Percentiles rank a stretch among this genome's conserved stretches.
These are phyloP conservation scores for Coemansia sp. DNA, from an alignment of 192 early-diverging fungal species.

Conservation along the genomic window DNA sequence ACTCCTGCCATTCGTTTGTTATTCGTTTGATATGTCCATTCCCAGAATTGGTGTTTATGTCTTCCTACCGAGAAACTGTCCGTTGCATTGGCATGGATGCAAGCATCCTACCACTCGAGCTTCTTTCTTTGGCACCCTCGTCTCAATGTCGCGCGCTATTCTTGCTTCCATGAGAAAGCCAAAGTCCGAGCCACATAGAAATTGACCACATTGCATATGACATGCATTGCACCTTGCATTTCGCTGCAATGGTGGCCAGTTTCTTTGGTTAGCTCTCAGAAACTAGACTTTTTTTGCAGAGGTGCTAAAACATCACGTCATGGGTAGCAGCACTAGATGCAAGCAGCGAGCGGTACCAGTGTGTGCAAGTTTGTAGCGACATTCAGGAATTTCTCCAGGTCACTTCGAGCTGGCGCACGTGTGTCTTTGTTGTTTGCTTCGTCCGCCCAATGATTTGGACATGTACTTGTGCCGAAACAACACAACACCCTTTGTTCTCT, in stretches of 20 bases:
- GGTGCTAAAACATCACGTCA: background rate
- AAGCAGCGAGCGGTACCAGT: background rate
- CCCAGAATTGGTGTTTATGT: background rate
- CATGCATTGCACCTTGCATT: background rate
- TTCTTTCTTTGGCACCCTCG: background rate
- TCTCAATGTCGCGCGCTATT: background rate
- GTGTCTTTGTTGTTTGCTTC: background rate
- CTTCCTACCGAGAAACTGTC: background rate
- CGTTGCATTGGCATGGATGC: background rate
- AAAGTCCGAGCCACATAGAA: background rate
- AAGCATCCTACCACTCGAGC: background rate
- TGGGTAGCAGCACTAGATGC: background rate
- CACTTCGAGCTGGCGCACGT: background rate
- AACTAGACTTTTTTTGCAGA: no score
- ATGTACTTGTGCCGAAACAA: background rate
- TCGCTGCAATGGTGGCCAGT: no score
- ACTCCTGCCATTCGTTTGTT: background rate
- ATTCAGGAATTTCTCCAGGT: background rate
- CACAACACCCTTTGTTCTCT: background rate
- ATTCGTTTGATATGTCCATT: no score
- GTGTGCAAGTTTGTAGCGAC: background rate
- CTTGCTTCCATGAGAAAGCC: background rate
- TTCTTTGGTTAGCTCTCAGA: no score
- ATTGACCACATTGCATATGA: constrained; percentile 1
- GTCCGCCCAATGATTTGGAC: background rate